Base-by-base conservation (phyloP, 495 filamentous ascomycete species). In the Margaritispora aquatica region DNA sequence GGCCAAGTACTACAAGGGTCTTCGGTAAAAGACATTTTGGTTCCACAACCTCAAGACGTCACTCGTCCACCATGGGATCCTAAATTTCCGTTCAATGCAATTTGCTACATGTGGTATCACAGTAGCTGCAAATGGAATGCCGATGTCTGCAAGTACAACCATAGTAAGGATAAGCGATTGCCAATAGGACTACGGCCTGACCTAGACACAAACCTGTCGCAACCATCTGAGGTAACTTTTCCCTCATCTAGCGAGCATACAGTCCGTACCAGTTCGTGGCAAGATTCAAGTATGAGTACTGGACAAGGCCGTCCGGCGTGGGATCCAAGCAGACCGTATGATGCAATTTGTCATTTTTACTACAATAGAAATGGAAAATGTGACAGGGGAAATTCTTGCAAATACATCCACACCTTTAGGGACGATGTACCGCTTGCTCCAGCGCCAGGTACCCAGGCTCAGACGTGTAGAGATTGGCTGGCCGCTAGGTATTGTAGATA, bases 41-140 rank as follows among this genome's bases (percentile, higher is more conserved):
- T 15, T 15, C 15, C 15, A 15, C 5, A 34, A 34, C 15, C 29
- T 34, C 7, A 34, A 7, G 15, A 7, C 7, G 15, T 7, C 29
- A 34, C 5, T 34, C 29, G 57, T 13, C 57, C 57, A 22, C 21
- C 29, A 10, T 59, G 57, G 57, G 27, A 59, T 31, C 57, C 57
- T 17, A 19, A 24, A 34, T 22, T 49, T 20, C 57, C 41, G 20
- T 9, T 47, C 17, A 59, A 57, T 31, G 61, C 61, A 2, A 63
- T 63, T 2, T 63, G 61, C 47, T 56, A 56, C 23, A 56, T 56
- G 20, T 57, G 46, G 46, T 26, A 44, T 51, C 9, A 9, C 1
- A 50, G 10, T 17, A 44, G 46, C 0, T 11, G n/a, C 23, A 59
- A 57, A 34, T n/a, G 20, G 8, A 49, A 49, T 8, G 55, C 22